Conservation (phyloP, 257 asterid genomes). For the Linderniella brevidens region DNA sequence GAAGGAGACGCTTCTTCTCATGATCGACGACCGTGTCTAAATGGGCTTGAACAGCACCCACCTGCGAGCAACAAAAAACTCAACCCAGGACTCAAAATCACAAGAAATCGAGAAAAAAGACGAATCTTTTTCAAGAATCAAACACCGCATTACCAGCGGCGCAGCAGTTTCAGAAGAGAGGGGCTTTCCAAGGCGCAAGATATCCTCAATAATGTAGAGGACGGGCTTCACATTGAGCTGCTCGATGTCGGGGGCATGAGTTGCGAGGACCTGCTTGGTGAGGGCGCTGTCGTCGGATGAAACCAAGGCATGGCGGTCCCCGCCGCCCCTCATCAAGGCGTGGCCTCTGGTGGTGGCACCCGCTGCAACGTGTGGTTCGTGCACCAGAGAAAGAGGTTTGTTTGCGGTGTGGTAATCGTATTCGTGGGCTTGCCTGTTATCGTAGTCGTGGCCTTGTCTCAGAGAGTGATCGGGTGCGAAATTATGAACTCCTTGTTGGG, state of each 20-base stretch:
- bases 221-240: constrained; percentile 42
- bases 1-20: too few relatives aligned
- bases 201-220: constrained; percentile 39
- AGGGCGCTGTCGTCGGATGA: constrained; percentile 38
- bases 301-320: constrained; percentile 15
- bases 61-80: neutral
- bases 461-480: constrained; percentile 8
- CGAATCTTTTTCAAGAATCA: constrained; percentile 3
- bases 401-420: constrained; percentile 6
- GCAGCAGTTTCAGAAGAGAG: constrained; percentile 6
- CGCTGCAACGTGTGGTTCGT: too few relatives aligned
- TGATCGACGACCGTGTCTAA: too few relatives aligned
- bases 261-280: constrained; percentile 29
- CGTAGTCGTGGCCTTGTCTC: constrained; percentile 15
- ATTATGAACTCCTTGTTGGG: constrained; percentile 4
- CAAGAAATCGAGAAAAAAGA: too few relatives aligned
- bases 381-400: constrained; percentile 3
- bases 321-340: constrained; percentile 23
- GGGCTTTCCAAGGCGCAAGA: constrained; percentile 29
- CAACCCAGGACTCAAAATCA: constrained; percentile 11
- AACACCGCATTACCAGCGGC: neutral
- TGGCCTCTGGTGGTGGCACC: constrained; percentile 11
- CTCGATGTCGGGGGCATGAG: constrained; percentile 39
- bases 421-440: constrained; percentile 14
- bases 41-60: too few relatives aligned